Conservation (phyloP, 768 basidiomycete genomes). For the Gymnopilus dilepis region DNA sequence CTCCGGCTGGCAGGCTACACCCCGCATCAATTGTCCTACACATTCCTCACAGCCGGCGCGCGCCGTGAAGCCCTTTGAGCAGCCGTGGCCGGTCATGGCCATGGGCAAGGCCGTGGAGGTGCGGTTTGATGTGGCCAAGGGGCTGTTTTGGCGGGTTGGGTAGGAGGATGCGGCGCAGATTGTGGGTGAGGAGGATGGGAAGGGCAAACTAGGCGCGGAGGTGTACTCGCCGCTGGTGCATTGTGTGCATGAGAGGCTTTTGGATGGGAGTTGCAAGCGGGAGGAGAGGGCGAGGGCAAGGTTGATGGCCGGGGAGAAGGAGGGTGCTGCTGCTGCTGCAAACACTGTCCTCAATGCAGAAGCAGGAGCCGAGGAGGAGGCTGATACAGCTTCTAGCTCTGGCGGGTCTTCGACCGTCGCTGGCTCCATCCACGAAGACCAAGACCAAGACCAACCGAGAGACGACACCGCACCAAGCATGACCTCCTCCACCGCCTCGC, state of each 20-base stretch:
- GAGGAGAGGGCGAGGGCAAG: constrained; percentile 11
- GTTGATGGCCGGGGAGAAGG: too few relatives aligned
- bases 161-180: constrained; percentile 50
- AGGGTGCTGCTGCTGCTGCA: too few relatives aligned
- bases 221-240: constrained; percentile 92
- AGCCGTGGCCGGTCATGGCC: too few relatives aligned
- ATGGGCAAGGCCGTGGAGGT: constrained; percentile 72
- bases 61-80: too few relatives aligned
- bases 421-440: background rate
- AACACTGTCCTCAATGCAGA: too few relatives aligned
- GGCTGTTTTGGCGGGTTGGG: constrained; percentile 70
- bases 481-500: background rate
- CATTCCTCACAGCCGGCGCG: constrained; percentile 85
- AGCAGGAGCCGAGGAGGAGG: background rate
- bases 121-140: constrained; percentile 76
- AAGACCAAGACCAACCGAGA: background rate
- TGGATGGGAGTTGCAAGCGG: constrained; percentile 24
- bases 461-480: too few relatives aligned
- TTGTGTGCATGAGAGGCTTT: constrained; percentile 58
- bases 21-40: constrained; percentile 62
- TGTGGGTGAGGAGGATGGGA: constrained; percentile 39
- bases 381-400: too few relatives aligned
- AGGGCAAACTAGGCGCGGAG: constrained; percentile 68
- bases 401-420: background rate
- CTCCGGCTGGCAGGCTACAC: constrained; percentile 25